Percentiles rank a stretch among this genome's conserved stretches.
phyloP scores from a whole-genome alignment of 257 asterid species.

The Salvia splendens region DNA sequence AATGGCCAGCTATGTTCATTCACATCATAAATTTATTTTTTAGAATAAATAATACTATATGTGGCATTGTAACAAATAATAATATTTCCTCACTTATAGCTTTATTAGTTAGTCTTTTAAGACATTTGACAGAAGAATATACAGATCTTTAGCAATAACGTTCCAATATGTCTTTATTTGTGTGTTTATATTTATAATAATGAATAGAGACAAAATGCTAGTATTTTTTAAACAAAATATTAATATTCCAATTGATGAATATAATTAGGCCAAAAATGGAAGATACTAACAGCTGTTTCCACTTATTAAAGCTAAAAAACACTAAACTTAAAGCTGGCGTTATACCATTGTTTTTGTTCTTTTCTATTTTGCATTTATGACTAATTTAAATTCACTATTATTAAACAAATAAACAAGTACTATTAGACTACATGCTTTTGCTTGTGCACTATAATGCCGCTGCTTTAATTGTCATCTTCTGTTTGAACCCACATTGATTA shows the following conservation, averaged over 20 bases:
- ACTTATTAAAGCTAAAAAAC: background rate
- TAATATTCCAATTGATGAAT: too few relatives aligned
- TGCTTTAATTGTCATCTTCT: slow-evolving; percentile 12
- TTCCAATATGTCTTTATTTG: too few relatives aligned
- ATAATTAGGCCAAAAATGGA: too few relatives aligned
- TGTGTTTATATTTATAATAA: too few relatives aligned
- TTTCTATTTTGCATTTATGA: slow-evolving; percentile 11
- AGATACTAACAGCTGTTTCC: slow-evolving; percentile 22
- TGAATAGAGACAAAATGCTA: too few relatives aligned
- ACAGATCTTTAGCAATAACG: too few relatives aligned
- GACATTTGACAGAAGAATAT: too few relatives aligned
- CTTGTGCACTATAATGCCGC: background rate
- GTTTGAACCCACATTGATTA: background rate
- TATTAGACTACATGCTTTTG: slow-evolving; percentile 1
- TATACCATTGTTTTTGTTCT: slow-evolving; percentile 22
- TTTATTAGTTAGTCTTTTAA: too few relatives aligned
- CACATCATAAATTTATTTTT: background rate
- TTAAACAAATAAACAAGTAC: background rate
- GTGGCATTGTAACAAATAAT: background rate
- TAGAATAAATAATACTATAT: background rate
- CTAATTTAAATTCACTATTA: slow-evolving; percentile 1
- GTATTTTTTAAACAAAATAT: too few relatives aligned
- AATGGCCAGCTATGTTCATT: slow-evolving; percentile 11
- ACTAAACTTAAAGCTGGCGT: slow-evolving; percentile 26
- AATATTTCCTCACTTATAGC: background rate